These are phyloP conservation scores for Petunia secreta DNA, from an alignment of 257 asterid species.

Conservation along the genomic window DNA sequence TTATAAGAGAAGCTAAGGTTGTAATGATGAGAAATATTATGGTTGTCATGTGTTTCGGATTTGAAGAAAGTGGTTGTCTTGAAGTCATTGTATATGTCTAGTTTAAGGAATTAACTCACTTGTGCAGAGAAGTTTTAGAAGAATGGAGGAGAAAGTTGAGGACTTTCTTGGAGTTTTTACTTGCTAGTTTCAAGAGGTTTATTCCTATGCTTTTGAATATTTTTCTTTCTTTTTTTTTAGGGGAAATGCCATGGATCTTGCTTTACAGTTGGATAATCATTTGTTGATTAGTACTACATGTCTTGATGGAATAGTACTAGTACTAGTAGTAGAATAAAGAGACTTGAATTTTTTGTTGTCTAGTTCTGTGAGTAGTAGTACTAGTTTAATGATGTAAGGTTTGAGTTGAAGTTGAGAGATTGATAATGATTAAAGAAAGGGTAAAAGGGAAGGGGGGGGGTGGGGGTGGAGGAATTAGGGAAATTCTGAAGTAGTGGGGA, in stretches of 20 bases:
- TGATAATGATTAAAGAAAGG: conserved; percentile 43
- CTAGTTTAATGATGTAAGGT: conserved; percentile 7
- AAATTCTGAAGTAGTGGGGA: conserved; percentile 4
- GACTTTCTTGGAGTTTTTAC: conserved; percentile 20
- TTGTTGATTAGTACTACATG: conserved; percentile 14
- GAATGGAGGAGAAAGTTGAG: conserved; percentile 30
- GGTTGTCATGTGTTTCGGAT: conserved; percentile 50
- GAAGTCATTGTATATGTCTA: conserved; percentile 52
- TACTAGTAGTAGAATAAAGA: conserved; percentile 24
- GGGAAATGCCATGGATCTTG: conserved; percentile 19
- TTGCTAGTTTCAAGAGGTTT: not conserved
- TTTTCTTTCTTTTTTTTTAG: not conserved
- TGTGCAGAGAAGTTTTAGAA: conserved; percentile 24
- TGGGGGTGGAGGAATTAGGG: conserved; percentile 47
- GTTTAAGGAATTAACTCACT: not conserved
- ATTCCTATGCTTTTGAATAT: not conserved
- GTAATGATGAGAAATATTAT: conserved; percentile 52
- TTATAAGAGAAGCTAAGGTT: conserved; percentile 54
- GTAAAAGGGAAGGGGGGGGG: conserved; percentile 33
- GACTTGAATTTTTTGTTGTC: not conserved
- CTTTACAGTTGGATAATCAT: conserved; percentile 48
- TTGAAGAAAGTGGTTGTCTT: conserved; percentile 54
- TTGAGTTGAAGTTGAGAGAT: conserved; percentile 49
- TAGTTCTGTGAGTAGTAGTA: not conserved
- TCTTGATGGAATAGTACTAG: not conserved